phyloP scores from a whole-genome alignment of 129 eudicot species.

The Arctium lappa region DNA sequence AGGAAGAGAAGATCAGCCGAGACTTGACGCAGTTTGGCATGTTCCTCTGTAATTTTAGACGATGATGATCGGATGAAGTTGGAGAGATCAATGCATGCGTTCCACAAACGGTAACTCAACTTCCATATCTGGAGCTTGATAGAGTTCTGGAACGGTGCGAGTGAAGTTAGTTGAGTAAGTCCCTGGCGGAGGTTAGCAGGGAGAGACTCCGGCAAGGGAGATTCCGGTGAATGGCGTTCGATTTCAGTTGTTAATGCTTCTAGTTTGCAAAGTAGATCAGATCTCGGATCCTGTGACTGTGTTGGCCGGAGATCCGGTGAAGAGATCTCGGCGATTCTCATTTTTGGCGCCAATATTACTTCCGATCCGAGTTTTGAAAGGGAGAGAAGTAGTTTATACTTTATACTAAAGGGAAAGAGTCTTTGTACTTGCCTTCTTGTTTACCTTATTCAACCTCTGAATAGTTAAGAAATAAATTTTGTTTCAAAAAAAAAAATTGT shows the following conservation, averaged over 20 bases:
- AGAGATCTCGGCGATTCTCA: slow-evolving; percentile 79
- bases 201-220: slow-evolving; percentile 42
- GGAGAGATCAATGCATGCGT: slow-evolving; percentile 79
- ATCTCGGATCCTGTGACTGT: slow-evolving; percentile 24
- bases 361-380: not conserved
- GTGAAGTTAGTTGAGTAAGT: slow-evolving; percentile 45
- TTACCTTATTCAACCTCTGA: too few species aligned
- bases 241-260: slow-evolving; percentile 49
- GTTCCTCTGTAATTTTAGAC: slow-evolving; percentile 41
- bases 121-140: slow-evolving; percentile 77
- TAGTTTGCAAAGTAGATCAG: slow-evolving; percentile 39
- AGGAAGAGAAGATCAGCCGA: slow-evolving; percentile 64
- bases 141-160: slow-evolving; percentile 68
- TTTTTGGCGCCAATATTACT: slow-evolving; percentile 51
- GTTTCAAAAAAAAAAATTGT: too few species aligned
- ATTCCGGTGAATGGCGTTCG: slow-evolving; percentile 50
- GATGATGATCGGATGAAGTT: slow-evolving; percentile 46
- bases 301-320: slow-evolving; percentile 63
- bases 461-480: too few species aligned
- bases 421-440: not conserved
- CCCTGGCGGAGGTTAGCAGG: slow-evolving; percentile 45
- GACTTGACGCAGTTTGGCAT: slow-evolving; percentile 75
- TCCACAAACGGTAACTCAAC: slow-evolving; percentile 90
- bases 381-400: not conserved
- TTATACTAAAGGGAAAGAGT: not conserved